Percentiles rank a stretch among this genome's conserved stretches.
Evolutionary conservation across 768 basidiomycete species (phyloP).

Genomic region (Tylopilus rubrobrunneus): DNA sequence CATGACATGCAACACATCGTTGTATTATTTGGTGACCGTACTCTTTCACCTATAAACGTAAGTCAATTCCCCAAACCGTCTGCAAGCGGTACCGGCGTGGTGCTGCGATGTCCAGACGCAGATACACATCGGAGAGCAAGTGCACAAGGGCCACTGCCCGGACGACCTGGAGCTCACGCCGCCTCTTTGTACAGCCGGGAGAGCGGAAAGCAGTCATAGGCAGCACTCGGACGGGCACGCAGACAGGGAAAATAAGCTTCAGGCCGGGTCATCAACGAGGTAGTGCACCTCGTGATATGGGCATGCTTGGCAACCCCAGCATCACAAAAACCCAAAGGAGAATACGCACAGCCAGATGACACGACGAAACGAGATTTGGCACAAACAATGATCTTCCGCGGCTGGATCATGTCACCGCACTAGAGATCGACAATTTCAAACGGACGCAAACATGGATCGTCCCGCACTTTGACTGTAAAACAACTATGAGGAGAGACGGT

Average conservation of each 20-base stretch:
- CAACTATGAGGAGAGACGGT: neutral
- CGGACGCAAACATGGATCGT: constrained; percentile 4
- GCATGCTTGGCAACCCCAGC: constrained; percentile 9
- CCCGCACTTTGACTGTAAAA: constrained; percentile 5
- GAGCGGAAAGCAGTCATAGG: neutral
- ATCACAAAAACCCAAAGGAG: constrained; percentile 18
- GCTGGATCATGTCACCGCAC: constrained; percentile 6
- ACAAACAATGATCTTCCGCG: neutral
- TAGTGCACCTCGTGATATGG: constrained; percentile 15
- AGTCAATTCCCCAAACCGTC: constrained; percentile 15
- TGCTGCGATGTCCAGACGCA: constrained; percentile 4
- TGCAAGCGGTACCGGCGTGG: constrained; percentile 23
- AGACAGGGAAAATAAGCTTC: neutral
- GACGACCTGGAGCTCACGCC: constrained; percentile 4
- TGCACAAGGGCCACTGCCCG: constrained; percentile 2
- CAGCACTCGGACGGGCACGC: constrained; percentile 1
- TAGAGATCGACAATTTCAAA: constrained; percentile 22
- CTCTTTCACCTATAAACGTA: constrained; percentile 14
- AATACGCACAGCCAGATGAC: constrained; percentile 23
- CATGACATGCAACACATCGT: constrained; percentile 23
- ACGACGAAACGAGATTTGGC: constrained; percentile 4
- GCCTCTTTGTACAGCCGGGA: neutral
- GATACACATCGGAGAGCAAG: neutral
- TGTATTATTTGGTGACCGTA: constrained; percentile 7
- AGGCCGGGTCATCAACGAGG: constrained; percentile 7